Base-by-base conservation (phyloP, 2,329 filamentous ascomycete species). In the Orbilia oligospora region DNA sequence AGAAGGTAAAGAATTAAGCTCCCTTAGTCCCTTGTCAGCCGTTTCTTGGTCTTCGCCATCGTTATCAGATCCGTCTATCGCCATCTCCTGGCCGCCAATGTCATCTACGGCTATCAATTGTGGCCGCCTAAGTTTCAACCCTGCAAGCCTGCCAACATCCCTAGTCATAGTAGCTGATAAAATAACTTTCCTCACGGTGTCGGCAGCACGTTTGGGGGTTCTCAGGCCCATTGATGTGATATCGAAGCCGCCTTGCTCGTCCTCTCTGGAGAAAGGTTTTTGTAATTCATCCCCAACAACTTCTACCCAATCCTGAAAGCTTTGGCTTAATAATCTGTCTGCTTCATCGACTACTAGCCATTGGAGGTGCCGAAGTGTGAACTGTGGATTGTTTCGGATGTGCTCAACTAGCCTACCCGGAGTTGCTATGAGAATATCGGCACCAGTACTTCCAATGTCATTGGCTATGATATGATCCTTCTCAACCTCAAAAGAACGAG, bases 311-410 rank as follows among this genome's bases (percentile, higher is more conserved):
- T 95, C 92, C 83, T 97, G 94, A 84, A 96, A 97, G 82, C 92
- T 94, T 84, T 98, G 93, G 51, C 94, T 92, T 5, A 98, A 88
- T 12, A 98, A 86, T 83, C 96, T 93, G 84, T 98, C 95, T 10
- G 95, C 96, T 85, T 98, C 95, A 82, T 98, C 95, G 55, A 97
- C 92, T 1, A 97, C 89, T 0, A 98, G 87, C 94, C 94, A 98
- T 78, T 92, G 89, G 3, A 97, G 87, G 83, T 92, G 88, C 71
- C 92, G 89, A 22, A 98, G 87, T 0, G 88, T 89, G 83, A 98
- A 97, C 0, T 93, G 94, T 2, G 90, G 89, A 0, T 95, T 98
- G 76, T 91, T 90, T 80, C 91, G 91, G 64, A 97, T 88, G 84
- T 98, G 95, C 82, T 98, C 95, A 3, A 98, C 93, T 0, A 98